phyloP scores from a whole-genome alignment of 495 filamentous ascomycete species.

The Cercophora samala region DNA sequence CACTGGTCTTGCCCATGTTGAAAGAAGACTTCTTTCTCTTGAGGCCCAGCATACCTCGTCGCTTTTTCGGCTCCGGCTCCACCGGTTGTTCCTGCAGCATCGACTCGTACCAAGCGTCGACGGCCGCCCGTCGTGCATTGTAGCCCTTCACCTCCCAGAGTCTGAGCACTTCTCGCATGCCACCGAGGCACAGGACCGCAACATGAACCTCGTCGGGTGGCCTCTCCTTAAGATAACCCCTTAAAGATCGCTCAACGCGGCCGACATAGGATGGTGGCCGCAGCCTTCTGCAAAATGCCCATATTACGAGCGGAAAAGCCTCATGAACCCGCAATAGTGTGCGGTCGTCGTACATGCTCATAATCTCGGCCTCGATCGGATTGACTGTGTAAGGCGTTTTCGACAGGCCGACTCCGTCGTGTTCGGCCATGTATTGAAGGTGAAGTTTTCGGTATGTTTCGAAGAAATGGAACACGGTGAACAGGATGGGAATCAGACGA shows the following conservation, averaged over 20 bases:
- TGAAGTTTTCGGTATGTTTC: slow-evolving; percentile 56
- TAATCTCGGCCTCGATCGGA: slow-evolving; percentile 52
- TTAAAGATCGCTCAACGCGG: slow-evolving; percentile 52
- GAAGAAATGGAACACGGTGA: slow-evolving; percentile 59
- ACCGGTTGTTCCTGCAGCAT: slow-evolving; percentile 39
- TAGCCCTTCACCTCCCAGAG: slow-evolving; percentile 60
- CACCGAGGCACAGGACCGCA: slow-evolving; percentile 52
- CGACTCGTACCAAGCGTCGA: slow-evolving; percentile 52
- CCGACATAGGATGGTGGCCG: slow-evolving; percentile 56
- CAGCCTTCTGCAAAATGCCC: slow-evolving; percentile 54
- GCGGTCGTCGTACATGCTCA: slow-evolving; percentile 56
- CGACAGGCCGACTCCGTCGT: slow-evolving; percentile 39
- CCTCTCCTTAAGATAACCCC: slow-evolving; percentile 54
- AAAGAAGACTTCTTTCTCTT: slow-evolving; percentile 49
- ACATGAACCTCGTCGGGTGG: slow-evolving; percentile 55
- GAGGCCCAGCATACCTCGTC: slow-evolving; percentile 45
- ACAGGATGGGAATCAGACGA: slow-evolving; percentile 52
- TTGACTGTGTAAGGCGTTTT: slow-evolving; percentile 45
- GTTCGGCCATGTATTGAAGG: slow-evolving; percentile 46
- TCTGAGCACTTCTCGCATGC: slow-evolving; percentile 52
- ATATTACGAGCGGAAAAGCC: slow-evolving; percentile 52
- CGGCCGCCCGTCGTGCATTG: slow-evolving; percentile 49
- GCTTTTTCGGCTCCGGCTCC: slow-evolving; percentile 42
- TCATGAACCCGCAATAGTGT: slow-evolving; percentile 54
- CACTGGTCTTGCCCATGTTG: slow-evolving; percentile 26